Evolutionary conservation across 306 rosid genomes (phyloP).

Genomic region (Vachellia collinsii): DNA sequence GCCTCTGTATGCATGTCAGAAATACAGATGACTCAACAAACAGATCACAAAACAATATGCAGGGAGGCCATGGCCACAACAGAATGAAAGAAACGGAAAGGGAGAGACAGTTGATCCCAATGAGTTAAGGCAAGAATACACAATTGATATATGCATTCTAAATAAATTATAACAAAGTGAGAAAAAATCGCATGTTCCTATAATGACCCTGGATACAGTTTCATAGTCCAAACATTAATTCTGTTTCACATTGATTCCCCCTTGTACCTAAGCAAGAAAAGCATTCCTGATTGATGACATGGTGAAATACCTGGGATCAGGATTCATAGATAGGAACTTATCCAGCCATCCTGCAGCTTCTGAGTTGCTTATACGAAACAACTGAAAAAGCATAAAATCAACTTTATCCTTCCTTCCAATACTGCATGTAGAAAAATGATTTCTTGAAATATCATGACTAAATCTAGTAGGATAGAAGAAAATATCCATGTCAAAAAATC

Average conservation of each 20-base stretch:
- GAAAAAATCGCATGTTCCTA: not conserved
- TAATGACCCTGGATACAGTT: not conserved
- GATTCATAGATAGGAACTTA: slow-evolving; percentile 59
- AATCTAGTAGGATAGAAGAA: too few relatives aligned
- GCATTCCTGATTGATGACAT: not conserved
- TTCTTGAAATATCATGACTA: too few relatives aligned
- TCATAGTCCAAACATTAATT: not conserved
- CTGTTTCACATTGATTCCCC: not conserved
- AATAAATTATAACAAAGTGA: not conserved
- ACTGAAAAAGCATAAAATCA: slow-evolving; percentile 33
- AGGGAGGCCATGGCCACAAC: not conserved
- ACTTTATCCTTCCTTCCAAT: slow-evolving; percentile 26
- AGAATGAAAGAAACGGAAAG: not conserved
- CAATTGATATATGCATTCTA: too few relatives aligned
- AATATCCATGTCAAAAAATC: too few relatives aligned
- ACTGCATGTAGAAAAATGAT: not conserved
- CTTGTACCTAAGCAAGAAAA: not conserved
- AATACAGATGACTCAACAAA: not conserved
- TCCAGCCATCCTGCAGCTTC: slow-evolving; percentile 65
- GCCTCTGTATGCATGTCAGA: not conserved
- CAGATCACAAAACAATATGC: not conserved
- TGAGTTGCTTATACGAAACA: slow-evolving; percentile 51
- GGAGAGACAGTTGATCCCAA: not conserved
- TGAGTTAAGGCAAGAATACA: too few relatives aligned
- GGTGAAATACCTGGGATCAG: slow-evolving; percentile 46